phyloP scores from a whole-genome alignment of 1,284 basidiomycete genomes.

The Puccinia hordei region DNA sequence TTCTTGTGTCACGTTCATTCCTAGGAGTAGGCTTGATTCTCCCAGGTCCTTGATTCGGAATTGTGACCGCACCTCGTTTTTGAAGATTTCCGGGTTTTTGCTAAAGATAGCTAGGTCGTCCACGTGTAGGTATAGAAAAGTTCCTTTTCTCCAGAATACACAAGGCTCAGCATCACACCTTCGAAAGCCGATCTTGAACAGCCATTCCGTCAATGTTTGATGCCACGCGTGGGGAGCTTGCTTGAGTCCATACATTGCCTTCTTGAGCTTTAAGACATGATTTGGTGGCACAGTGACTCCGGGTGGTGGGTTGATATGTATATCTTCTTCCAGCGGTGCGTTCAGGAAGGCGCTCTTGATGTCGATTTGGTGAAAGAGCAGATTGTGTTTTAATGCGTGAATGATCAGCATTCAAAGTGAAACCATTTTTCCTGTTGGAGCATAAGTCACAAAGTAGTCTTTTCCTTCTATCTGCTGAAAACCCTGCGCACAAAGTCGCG shows the following conservation, averaged over 20 bases:
- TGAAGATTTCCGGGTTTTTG: not conserved
- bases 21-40: not conserved
- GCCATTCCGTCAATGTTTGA: not conserved
- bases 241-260: constrained; percentile 1
- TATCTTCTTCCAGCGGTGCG: not conserved
- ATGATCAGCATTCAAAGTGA: not conserved
- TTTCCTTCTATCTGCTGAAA: not conserved
- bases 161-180: not conserved
- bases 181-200: not conserved
- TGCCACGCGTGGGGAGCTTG: not conserved
- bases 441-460: not conserved
- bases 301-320: not conserved
- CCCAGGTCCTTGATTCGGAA: not conserved
- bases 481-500: not conserved
- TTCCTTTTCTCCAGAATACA: constrained; percentile 10
- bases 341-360: not conserved
- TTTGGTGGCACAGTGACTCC: not conserved
- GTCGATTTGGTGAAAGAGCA: not conserved
- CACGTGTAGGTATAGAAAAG: not conserved
- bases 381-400: not conserved
- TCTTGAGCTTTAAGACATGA: not conserved
- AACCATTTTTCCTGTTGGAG: constrained; percentile 1
- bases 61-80: not conserved
- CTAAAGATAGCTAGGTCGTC: not conserved
- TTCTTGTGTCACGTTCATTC: not conserved